These are phyloP conservation scores for Clonostachys rosea DNA, from an alignment of 2,329 filamentous ascomycete genomes.

Conservation along the genomic window DNA sequence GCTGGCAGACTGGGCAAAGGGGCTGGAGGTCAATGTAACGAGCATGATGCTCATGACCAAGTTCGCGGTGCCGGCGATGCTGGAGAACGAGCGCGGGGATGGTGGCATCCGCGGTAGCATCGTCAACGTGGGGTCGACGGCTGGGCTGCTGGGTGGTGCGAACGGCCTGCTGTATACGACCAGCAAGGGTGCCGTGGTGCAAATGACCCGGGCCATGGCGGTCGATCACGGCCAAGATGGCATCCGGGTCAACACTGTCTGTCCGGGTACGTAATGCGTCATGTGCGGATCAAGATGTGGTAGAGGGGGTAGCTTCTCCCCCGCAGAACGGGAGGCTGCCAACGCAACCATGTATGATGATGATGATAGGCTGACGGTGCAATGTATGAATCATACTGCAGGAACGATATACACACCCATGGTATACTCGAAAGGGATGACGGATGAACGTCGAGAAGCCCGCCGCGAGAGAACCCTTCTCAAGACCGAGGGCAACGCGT, in stretches of 20 bases:
- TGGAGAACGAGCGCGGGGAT: slow-evolving; percentile 31
- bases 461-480: slow-evolving; percentile 30
- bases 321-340: no score
- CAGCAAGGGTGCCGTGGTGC: slow-evolving; percentile 40
- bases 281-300: not conserved
- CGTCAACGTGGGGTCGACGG: slow-evolving; percentile 60
- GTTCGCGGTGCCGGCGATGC: slow-evolving; percentile 56
- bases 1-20: slow-evolving; percentile 49
- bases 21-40: slow-evolving; percentile 57
- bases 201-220: slow-evolving; percentile 48
- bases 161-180: slow-evolving; percentile 40
- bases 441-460: slow-evolving; percentile 25
- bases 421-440: slow-evolving; percentile 34
- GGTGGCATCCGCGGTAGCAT: slow-evolving; percentile 36
- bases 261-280: slow-evolving; percentile 30
- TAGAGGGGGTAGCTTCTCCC: no score
- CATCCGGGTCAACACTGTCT: slow-evolving; percentile 45
- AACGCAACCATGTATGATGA: no score
- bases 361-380: not conserved
- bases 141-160: slow-evolving; percentile 43
- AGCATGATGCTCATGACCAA: slow-evolving; percentile 64
- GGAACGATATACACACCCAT: slow-evolving; percentile 41
- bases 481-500: slow-evolving; percentile 33
- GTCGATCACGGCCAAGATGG: slow-evolving; percentile 38
- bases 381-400: slow-evolving; percentile 4